A percentile compares a stretch with the other conserved stretches of the same genome.
Evolutionary conservation across 1,139 yeast species (phyloP).

Genomic region (Hemisphaericaspora lyxosophila): DNA sequence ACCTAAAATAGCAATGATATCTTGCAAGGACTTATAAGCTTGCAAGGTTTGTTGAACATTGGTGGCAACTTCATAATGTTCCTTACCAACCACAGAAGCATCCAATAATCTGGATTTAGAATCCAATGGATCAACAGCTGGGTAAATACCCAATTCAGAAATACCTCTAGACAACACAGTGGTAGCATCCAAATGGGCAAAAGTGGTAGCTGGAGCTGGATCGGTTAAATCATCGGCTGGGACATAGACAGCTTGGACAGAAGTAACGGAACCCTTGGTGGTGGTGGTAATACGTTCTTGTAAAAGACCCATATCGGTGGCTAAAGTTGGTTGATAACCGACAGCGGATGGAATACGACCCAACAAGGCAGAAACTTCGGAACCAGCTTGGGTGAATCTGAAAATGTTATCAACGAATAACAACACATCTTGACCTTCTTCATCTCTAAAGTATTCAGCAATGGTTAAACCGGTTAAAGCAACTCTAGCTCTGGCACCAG

Average conservation of each 20-base stretch:
- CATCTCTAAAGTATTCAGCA: conserved; percentile 99
- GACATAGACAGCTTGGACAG: conserved; percentile 99
- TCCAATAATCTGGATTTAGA: conserved; percentile 98
- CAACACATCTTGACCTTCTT: conserved; percentile 99
- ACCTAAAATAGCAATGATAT: conserved; percentile 99
- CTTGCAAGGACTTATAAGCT: conserved; percentile 99
- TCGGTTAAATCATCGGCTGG: conserved; percentile 99
- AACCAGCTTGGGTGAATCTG: conserved; percentile 99
- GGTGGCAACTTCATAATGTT: conserved; percentile 95
- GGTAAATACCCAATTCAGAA: conserved; percentile 99
- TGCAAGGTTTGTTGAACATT: conserved; percentile 97
- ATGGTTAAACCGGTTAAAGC: conserved; percentile 99
- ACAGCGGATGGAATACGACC: conserved; percentile 99
- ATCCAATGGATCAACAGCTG: conserved; percentile 99
- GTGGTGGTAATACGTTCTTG: conserved; percentile 99
- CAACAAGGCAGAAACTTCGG: conserved; percentile 98
- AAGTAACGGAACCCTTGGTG: conserved; percentile 98
- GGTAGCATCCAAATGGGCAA: conserved; percentile 99
- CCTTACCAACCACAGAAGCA: conserved; percentile 96
- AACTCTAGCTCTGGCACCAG: conserved; percentile 99
- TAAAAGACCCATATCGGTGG: conserved; percentile 99
- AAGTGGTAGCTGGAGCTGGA: conserved; percentile 99
- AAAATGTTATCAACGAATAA: conserved; percentile 99
- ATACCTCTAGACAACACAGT: conserved; percentile 99
- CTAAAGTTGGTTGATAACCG: conserved; percentile 99